phyloP scores from a whole-genome alignment of 2,329 filamentous ascomycete genomes.

The Arthrobotrys pseudoclavata region DNA sequence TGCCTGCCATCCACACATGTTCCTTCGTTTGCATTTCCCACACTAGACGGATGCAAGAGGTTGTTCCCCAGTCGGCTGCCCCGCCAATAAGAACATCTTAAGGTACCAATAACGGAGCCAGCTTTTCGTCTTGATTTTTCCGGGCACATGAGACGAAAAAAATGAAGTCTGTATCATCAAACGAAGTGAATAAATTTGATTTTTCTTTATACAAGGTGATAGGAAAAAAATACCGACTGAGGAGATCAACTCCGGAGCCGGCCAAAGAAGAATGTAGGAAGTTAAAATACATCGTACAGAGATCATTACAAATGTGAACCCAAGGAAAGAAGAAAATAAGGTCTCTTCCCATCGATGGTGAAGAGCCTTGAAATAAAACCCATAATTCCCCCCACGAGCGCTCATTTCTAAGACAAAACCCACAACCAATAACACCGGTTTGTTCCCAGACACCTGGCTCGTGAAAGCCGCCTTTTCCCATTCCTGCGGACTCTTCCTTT shows the following conservation, averaged over 20 bases:
- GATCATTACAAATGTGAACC: constrained; percentile 51
- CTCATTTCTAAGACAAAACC: constrained; percentile 45
- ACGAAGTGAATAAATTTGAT: constrained; percentile 46
- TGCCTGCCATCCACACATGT: constrained; percentile 18
- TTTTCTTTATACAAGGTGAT: constrained; percentile 48
- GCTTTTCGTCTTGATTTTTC: constrained; percentile 31
- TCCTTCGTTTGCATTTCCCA: constrained; percentile 33
- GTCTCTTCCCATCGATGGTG: constrained; percentile 30
- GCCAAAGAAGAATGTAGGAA: constrained; percentile 42
- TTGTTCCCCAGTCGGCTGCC: constrained; percentile 42
- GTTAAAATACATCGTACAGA: constrained; percentile 52
- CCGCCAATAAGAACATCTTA: constrained; percentile 40
- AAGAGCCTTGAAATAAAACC: constrained; percentile 22
- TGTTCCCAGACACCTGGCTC: constrained; percentile 46
- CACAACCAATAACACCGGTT: constrained; percentile 44
- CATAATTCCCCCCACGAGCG: constrained; percentile 37
- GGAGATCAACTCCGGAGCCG: constrained; percentile 39
- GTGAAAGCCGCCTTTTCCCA: constrained; percentile 43
- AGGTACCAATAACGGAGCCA: constrained; percentile 12
- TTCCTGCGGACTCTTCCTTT: constrained; percentile 8
- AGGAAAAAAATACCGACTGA: constrained; percentile 18
- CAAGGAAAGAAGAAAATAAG: constrained; percentile 19
- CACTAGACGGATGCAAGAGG: constrained; percentile 43
- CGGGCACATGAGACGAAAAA: constrained; percentile 33
- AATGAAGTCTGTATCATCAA: constrained; percentile 25